Evolutionary conservation across 176 grass and related monocot genomes (phyloP).

Genomic region (Zea luxurians): DNA sequence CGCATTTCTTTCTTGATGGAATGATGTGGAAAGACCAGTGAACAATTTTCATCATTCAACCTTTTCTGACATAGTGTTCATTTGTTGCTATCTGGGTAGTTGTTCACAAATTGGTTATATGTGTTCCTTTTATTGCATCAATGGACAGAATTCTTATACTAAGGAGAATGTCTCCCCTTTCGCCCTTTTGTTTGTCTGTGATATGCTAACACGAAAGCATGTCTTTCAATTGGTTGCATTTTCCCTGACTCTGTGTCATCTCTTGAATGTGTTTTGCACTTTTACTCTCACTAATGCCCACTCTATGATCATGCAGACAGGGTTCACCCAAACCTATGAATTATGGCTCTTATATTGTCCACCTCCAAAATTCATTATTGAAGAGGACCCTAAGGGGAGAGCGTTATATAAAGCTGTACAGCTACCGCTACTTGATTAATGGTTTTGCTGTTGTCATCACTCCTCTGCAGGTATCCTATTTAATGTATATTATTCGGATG

Average conservation of each 20-base stretch:
- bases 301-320: conserved; percentile 61
- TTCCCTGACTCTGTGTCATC: background rate
- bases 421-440: conserved; percentile 94
- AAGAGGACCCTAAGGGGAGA: conserved; percentile 79
- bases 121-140: conserved; percentile 5
- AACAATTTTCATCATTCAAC: background rate
- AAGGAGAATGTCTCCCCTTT: background rate
- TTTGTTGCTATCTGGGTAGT: background rate
- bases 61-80: conserved; percentile 11
- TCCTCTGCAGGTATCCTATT: conserved; percentile 69
- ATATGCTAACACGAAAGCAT: conserved; percentile 18
- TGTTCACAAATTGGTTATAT: background rate
- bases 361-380: conserved; percentile 85
- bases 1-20: background rate
- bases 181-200: conserved; percentile 5
- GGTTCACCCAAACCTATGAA: conserved; percentile 55
- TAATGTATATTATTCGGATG: conserved; percentile 5
- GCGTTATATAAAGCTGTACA: conserved; percentile 83
- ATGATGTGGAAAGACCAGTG: background rate
- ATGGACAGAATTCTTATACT: background rate
- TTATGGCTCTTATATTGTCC: conserved; percentile 72
- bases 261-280: conserved; percentile 27
- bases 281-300: conserved; percentile 20
- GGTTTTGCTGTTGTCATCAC: conserved; percentile 92
- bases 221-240: background rate